These are phyloP conservation scores for Pugionium dolabratum DNA, from an alignment of 345 rosid genomes.

Conservation along the genomic window DNA sequence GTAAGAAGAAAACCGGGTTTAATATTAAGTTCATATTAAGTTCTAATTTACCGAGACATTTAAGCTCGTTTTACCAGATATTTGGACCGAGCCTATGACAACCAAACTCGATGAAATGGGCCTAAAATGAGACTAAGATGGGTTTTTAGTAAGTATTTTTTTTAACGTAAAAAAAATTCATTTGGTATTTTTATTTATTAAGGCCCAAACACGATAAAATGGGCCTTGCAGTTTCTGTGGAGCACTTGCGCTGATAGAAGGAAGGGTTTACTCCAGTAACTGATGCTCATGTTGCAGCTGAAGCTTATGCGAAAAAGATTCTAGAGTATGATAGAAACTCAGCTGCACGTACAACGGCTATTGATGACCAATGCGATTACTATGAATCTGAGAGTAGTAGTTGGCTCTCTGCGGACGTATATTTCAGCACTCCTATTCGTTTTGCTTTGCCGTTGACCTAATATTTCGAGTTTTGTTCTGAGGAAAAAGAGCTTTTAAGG, in stretches of 20 bases:
- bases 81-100: slow-evolving; percentile 8
- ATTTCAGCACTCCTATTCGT: background rate
- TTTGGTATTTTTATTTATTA: too few species aligned
- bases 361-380: slow-evolving; percentile 97
- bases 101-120: background rate
- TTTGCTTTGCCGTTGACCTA: slow-evolving; percentile 13
- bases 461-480: slow-evolving; percentile 2
- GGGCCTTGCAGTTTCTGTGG: slow-evolving; percentile 78
- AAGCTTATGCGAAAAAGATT: slow-evolving; percentile 88
- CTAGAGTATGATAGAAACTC: slow-evolving; percentile 89
- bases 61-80: background rate
- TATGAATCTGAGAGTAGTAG: slow-evolving; percentile 88
- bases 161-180: too few species aligned
- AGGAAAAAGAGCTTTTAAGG: slow-evolving; percentile 85
- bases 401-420: slow-evolving; percentile 92
- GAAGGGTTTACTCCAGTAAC: slow-evolving; percentile 60
- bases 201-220: too few species aligned
- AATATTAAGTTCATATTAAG: too few species aligned
- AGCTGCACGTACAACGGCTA: slow-evolving; percentile 90
- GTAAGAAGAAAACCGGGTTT: background rate
- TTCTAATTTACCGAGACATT: background rate
- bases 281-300: slow-evolving; percentile 83
- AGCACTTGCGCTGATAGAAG: slow-evolving; percentile 84
- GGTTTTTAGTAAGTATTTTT: too few species aligned
- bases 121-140: background rate